Percentiles rank a stretch among this genome's conserved stretches.
These are phyloP conservation scores for Ganoderma sinense DNA, from an alignment of 1,284 basidiomycete species.

Conservation along the genomic window DNA sequence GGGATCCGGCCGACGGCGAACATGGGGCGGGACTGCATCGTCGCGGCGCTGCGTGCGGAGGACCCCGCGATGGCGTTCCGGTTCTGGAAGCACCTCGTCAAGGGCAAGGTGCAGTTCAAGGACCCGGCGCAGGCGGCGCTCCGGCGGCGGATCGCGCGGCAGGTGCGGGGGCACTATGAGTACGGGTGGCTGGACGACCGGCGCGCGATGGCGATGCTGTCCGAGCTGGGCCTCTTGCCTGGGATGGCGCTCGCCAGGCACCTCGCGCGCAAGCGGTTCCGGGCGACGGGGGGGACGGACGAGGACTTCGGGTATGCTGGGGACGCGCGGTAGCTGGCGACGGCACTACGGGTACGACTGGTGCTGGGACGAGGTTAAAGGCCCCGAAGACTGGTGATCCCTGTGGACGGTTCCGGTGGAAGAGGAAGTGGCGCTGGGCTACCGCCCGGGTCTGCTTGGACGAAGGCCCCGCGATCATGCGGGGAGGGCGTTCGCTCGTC, in stretches of 20 bases:
- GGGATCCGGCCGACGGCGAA: conserved; percentile 49
- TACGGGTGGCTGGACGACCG: conserved; percentile 40
- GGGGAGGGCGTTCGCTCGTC: conserved; percentile 15
- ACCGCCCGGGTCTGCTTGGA: not conserved
- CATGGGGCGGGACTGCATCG: conserved; percentile 59
- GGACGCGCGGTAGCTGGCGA: not conserved
- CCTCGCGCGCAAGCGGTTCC: conserved; percentile 10
- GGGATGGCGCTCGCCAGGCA: conserved; percentile 2
- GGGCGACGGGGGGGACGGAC: conserved; percentile 6
- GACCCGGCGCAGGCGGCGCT: conserved; percentile 52
- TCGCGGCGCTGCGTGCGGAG: conserved; percentile 54
- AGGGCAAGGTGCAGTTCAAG: conserved; percentile 54
- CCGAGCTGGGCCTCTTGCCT: conserved; percentile 34
- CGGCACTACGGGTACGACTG: not conserved
- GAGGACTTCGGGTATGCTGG: not conserved
- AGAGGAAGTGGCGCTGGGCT: conserved; percentile 15
- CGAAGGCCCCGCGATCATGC: conserved; percentile 24
- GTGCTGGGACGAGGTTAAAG: conserved; percentile 12
- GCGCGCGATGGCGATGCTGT: conserved; percentile 45
- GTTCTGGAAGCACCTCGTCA: conserved; percentile 64
- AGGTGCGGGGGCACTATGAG: conserved; percentile 42
- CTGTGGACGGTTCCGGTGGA: conserved; percentile 28
- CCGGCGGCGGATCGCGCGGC: conserved; percentile 48
- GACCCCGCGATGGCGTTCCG: conserved; percentile 60
- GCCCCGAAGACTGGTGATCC: conserved; percentile 23